Conservation (phyloP, 2,329 filamentous ascomycete genomes). For the Grosmannia clavigera region DNA sequence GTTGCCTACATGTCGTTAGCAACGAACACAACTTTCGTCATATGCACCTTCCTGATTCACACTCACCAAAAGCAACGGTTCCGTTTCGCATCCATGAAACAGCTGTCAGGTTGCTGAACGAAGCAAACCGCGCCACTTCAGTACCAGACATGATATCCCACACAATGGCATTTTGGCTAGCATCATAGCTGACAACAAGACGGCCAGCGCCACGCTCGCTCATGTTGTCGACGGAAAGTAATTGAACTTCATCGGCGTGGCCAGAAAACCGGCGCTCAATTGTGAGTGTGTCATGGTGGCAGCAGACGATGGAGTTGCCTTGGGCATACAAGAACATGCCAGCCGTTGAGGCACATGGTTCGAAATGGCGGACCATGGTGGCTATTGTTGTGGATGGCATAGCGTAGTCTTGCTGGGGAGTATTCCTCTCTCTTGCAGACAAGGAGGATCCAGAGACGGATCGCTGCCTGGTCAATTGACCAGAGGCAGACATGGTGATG, state of each 20-base stretch:
- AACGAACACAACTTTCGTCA: background rate
- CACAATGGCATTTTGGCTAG: conserved; percentile 80
- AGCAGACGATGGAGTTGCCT: conserved; percentile 68
- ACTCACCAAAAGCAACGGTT: conserved; percentile 97
- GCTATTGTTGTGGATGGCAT: conserved; percentile 37
- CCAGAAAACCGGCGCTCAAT: conserved; percentile 77
- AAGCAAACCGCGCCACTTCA: conserved; percentile 82
- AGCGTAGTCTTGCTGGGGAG: conserved; percentile 34
- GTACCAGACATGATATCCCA: conserved; percentile 93
- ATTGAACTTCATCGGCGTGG: conserved; percentile 70
- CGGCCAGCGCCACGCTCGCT: conserved; percentile 78
- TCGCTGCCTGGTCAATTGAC: conserved; percentile 43
- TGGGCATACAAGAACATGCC: conserved; percentile 85
- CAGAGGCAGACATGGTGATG: conserved; percentile 43
- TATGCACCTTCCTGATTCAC: conserved; percentile 9
- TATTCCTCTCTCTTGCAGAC: conserved; percentile 18
- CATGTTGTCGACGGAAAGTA: conserved; percentile 81
- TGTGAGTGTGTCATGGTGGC: conserved; percentile 84
- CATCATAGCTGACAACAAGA: conserved; percentile 86
- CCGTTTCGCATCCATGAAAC: conserved; percentile 96
- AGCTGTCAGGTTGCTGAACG: conserved; percentile 74
- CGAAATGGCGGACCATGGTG: conserved; percentile 48
- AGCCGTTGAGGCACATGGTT: conserved; percentile 81
- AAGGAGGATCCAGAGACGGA: conserved; percentile 45
- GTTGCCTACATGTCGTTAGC: conserved; percentile 50